phyloP scores from a whole-genome alignment of 139 green algal species.

The Monoraphidium neglectum region DNA sequence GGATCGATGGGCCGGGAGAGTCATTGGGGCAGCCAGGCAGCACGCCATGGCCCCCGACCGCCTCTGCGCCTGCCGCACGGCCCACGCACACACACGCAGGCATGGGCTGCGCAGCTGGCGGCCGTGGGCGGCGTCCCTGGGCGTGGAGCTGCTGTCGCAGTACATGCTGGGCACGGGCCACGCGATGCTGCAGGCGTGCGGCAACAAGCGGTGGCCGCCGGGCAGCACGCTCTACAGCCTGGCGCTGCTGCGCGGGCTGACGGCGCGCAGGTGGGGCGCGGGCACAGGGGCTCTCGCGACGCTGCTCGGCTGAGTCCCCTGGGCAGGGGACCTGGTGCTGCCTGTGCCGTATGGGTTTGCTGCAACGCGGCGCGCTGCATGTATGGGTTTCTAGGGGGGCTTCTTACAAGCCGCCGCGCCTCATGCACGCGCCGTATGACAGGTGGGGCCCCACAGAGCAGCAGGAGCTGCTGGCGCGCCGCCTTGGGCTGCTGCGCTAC shows the following conservation, averaged over 20 bases:
- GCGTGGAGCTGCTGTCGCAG: constrained; percentile 47
- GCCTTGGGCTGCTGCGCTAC: constrained; percentile 51
- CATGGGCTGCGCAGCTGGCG: constrained; percentile 57
- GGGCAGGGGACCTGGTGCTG: no score
- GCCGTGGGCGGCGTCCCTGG: constrained; percentile 59
- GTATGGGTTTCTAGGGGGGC: no score
- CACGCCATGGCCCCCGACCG: no score
- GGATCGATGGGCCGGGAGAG: no score
- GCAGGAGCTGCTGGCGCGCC: constrained; percentile 28
- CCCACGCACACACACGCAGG: constrained; percentile 10
- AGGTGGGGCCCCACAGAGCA: constrained; percentile 43
- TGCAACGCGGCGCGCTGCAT: no score
- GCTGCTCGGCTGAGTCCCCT: no score
- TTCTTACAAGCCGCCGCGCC: no score
- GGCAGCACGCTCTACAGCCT: constrained; percentile 28
- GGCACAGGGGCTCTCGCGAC: no score
- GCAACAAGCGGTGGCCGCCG: not conserved
- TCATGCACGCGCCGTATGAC: no score
- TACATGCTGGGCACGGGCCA: constrained; percentile 25
- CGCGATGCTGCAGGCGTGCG: constrained; percentile 18
- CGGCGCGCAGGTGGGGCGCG: not conserved
- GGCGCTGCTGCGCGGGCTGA: constrained; percentile 23
- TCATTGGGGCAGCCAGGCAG: no score
- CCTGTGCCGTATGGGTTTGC: no score
- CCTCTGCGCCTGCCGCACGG: no score